Evolutionary conservation across 495 filamentous ascomycete species (phyloP), one percentile per base, ranked within the genome.

Genomic region (Jackrogersella multiformis): DNA sequence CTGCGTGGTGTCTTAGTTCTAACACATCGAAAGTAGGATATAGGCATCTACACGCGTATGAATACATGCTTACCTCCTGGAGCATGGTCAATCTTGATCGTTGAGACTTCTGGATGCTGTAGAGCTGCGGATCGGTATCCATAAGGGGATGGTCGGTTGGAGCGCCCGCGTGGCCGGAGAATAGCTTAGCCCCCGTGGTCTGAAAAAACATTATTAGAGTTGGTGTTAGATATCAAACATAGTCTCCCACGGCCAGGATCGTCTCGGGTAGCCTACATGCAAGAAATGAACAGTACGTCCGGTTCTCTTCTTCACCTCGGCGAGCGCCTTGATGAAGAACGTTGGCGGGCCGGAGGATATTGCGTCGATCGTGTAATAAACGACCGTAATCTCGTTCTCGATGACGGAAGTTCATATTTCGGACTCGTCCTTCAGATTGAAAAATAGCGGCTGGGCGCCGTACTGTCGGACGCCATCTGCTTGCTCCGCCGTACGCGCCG

Each of bases 221-320:
- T 30, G 15, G 21, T 28, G 9, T 38, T 39, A 6, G 1, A 39
- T 23, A 18, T 34, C 26, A 9, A n/a, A 3, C 15, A 5, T 32
- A 8, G 26, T 20, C n/a, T 18, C 13, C n/a, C 8, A 5, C n/a
- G 30, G n/a, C 12, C 24, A 5, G 26, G 23, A 35, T 52, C 7
- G 13, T 30, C n/a, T 20, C 15, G 38, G 18, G 8, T 38, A 13
- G 26, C 74, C 66, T 24, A 81, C 82, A 36, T 80, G 75, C 35
- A 84, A 52, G 46, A 82, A 80, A 61, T 82, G 79, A 5, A 82
- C 80, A 0, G 78, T 71, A 8, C 59, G 54, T 5, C 77, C 80
- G 0, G 76, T 81, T 2, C 65, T 54, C 32, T 72, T 65, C 66
- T 77, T 78, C 6, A 84, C 78, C 34, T 80, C 62, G 0, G 68